Base-by-base conservation (phyloP, 2,329 filamentous ascomycete species). In the Cercospora zeina region DNA sequence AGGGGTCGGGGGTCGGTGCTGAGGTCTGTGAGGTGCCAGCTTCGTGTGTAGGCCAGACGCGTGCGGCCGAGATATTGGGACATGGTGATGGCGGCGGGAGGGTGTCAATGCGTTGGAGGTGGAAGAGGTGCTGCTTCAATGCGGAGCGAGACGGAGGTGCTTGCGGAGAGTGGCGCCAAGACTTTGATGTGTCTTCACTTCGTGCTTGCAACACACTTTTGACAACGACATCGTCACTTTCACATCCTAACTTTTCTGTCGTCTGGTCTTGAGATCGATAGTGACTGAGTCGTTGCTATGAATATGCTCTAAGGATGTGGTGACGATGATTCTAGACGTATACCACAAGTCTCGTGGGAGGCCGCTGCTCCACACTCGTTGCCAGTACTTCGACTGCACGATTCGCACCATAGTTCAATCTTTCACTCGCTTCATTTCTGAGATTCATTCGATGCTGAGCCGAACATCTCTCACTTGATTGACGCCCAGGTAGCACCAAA, bases 11-110 rank as follows among this genome's bases (percentile, higher is more conserved):
- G 74, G 70, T 84, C 76, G 78, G 88, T 69, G 81, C 82, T 73
- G 79, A 90, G 78, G 82, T 95, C 77, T 83, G 97, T 77, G 87
- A 90, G 87, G 79, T 99, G 95, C 95, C 96, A 99, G 81, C 89
- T 87, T 72, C 96, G 89, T 50, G 93, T 93, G 83, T 97, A 99
- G 80, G 95, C 93, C 68, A 99, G 89, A 75, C 91, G 90, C 65
- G 95, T 97, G 97, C 71, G 33, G 72, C 90, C 90, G 73, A 92
- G 80, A 68, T 85, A 88, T 83, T 92, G 89, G 70, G 90, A 93
- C 90, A 93, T 93, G 63, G 62, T 78, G 71, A 65, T 30, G 14
- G 30, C 49, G 4, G 30, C n/a, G 49, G 5, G 49, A 53, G 19
- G 13, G 45, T 47, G 21, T 30, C 42, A 30, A 30, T 27, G 42